Base-by-base conservation (phyloP, 768 basidiomycete species). In the Lactarius indigo region DNA sequence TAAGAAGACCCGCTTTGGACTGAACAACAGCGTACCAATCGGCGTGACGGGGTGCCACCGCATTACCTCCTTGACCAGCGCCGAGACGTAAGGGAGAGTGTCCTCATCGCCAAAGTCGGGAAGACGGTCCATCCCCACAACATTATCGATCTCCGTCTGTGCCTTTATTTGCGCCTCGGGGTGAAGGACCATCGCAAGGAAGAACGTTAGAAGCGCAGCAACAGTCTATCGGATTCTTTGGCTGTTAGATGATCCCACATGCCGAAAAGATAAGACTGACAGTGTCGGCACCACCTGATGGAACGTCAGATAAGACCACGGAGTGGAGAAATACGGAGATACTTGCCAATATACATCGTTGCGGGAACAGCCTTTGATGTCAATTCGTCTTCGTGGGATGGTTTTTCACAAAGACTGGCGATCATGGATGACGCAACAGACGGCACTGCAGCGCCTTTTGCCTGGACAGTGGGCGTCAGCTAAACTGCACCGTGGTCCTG, bases 181-280 rank as follows among this genome's bases (percentile, higher is more conserved):
- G 63, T 70, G 63, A 26, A 73, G 70, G 2, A 72, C 66, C 75
- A 75, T 76, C 1, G 76, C 76, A 5, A 77, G 69, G 68, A 77
- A 71, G 67, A 77, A 75, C 0, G 76, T 70, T 26, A 67, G 65
- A 50, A 75, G 67, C 9, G 70, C 61, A 5, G 74, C 68, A 31
- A 71, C 69, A 0, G 74, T 74, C 74, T 74, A 37, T 64, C 31
- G 28, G 56, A 47, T 18, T 6, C 28, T 20, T 20, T 20, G 6
- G 20, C 26, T n/a, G 31, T 63, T 20, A 65, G 47, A 58, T 30
- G 12, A 30, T n/a, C 3, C 17, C 17, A 58, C 1, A 35, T 10
- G 26, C 37, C 20, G 52, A 69, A 28, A 59, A 47, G 60, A 64
- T 35, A 10, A 3, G 31, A 69, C 70, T 57, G 2, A 70, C 69